Evolutionary conservation across 306 rosid species (phyloP), one percentile per base, ranked within the genome.

Genomic region (Leucaena leucocephala): DNA sequence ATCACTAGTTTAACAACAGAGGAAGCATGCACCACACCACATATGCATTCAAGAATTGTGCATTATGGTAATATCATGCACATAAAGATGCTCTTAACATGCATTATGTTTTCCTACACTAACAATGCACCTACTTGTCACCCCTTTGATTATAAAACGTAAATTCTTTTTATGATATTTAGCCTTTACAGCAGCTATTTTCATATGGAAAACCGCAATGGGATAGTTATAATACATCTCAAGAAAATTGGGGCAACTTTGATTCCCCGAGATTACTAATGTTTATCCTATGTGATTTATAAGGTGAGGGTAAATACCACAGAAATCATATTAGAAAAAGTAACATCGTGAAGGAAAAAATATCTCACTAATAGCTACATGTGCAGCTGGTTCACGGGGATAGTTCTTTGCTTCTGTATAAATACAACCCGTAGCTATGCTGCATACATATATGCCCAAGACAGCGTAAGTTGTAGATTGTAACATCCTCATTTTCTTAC

Each of bases 351-450:
- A 74, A 13, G 66, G 49, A 73, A 57, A 52, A 78, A 78, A 74
- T 42, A 77, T 86, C 98, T 95, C 88, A 95, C 99, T 91, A 80
- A 95, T 95, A 78, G 99, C 91, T 63, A 95, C 99, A 85, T 95
- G 99, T 13, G 99, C 98, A 77, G 99, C 99, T 76, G 99, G 97
- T 84, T 95, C 99, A 77, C 99, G 98, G 72, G 99, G 98, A 87
- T 95, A 95, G 83, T 89, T 95, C 87, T 95, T 95, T 78, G 91
- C 82, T 74, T 95, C 99, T 9, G 98, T 85, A 82, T 95, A 95
- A 79, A 93, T 95, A 82, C 99, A 93, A 19, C 96, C 97, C 86
- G 78, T 88, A 72, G 99, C 99, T 86, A 95, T 95, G 86, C 99
- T 95, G 90, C 90, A 90, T 75, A 42, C 45, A 74, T 38, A 72